These are phyloP conservation scores for Aspergillus saccharolyticus DNA, from an alignment of 495 filamentous ascomycete species.

Conservation along the genomic window DNA sequence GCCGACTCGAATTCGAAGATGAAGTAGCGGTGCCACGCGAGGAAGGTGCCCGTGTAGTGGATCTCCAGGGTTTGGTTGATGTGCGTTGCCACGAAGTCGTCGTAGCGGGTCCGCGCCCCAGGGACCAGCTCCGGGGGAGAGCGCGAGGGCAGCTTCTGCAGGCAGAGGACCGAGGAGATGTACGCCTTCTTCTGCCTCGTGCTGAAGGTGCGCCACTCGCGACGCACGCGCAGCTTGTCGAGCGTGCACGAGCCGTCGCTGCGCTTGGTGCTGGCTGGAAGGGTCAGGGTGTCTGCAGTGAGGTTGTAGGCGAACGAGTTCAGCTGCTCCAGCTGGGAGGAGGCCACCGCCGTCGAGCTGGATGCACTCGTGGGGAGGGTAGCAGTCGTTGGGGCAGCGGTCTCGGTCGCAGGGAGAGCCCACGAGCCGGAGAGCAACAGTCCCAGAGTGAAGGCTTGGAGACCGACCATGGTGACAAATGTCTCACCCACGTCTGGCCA, in stretches of 20 bases:
- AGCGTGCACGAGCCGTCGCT: constrained; percentile 34
- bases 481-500: background rate
- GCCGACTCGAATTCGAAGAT: constrained; percentile 60
- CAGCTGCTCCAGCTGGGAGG: constrained; percentile 18
- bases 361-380: constrained; percentile 16
- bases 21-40: constrained; percentile 69
- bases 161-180: constrained; percentile 59
- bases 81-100: constrained; percentile 68
- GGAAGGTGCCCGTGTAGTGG: constrained; percentile 62
- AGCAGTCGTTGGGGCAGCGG: constrained; percentile 9
- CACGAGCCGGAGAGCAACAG: constrained; percentile 10
- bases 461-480: constrained; percentile 15
- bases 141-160: constrained; percentile 47
- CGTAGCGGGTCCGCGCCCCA: constrained; percentile 54
- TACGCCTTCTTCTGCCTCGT: constrained; percentile 48
- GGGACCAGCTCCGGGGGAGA: constrained; percentile 36
- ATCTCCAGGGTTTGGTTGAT: constrained; percentile 58
- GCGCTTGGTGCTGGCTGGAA: constrained; percentile 24
- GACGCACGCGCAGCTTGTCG: constrained; percentile 42
- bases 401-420: constrained; percentile 9
- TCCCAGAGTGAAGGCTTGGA: constrained; percentile 12
- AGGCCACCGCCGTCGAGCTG: constrained; percentile 16
- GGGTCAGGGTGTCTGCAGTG: constrained; percentile 11
- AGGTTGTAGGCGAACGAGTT: constrained; percentile 15
- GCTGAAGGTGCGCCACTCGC: constrained; percentile 42